phyloP scores from a whole-genome alignment of 306 rosid species.

The Fagus sylvatica region DNA sequence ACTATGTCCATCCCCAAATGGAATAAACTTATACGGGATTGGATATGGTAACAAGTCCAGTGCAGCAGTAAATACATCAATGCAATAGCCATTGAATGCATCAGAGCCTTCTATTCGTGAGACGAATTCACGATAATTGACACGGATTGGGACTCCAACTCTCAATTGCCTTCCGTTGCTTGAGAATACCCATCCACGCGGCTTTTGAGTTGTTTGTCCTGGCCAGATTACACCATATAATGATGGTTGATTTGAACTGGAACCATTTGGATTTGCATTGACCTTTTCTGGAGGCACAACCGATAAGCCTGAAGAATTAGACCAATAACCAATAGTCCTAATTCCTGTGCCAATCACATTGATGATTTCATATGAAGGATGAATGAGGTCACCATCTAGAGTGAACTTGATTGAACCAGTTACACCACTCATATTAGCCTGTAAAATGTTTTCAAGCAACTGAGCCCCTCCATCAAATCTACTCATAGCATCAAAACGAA shows the following conservation, averaged over 20 bases:
- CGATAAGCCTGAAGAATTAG: slow-evolving; percentile 77
- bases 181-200: slow-evolving; percentile 97
- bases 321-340: slow-evolving; percentile 86
- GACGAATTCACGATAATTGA: slow-evolving; percentile 57
- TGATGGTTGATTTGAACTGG: slow-evolving; percentile 39
- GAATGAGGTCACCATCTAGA: slow-evolving; percentile 49
- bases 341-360: slow-evolving; percentile 71
- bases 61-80: slow-evolving; percentile 41
- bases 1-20: slow-evolving; percentile 31
- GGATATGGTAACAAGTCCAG: slow-evolving; percentile 18
- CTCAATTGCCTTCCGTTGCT: slow-evolving; percentile 68
- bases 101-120: slow-evolving; percentile 51
- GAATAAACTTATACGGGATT: slow-evolving; percentile 26
- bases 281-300: slow-evolving; percentile 54
- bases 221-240: slow-evolving; percentile 71
- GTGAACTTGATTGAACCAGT: slow-evolving; percentile 63
- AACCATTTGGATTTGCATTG: slow-evolving; percentile 43
- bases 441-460: slow-evolving; percentile 49
- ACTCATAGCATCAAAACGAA: slow-evolving; percentile 67
- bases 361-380: slow-evolving; percentile 75
- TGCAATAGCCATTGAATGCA: slow-evolving; percentile 69
- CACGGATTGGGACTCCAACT: slow-evolving; percentile 68
- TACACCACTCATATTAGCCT: slow-evolving; percentile 69
- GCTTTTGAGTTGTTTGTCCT: slow-evolving; percentile 60
- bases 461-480: slow-evolving; percentile 61